These are phyloP conservation scores for Penicillium corylophilum DNA, from an alignment of 2,329 filamentous ascomycete species.

Conservation along the genomic window DNA sequence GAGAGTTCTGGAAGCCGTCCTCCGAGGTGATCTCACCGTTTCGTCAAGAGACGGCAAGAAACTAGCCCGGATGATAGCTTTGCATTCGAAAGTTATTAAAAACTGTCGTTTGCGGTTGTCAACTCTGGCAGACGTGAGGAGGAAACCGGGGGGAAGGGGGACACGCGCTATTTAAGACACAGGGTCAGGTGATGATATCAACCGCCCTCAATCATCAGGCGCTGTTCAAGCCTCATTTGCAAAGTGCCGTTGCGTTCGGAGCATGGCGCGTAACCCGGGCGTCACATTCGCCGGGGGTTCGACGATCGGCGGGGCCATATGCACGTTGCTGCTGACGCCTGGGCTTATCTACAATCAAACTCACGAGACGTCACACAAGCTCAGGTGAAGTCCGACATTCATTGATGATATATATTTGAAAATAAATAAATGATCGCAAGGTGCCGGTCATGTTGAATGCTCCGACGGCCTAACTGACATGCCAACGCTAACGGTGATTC, in stretches of 20 bases:
- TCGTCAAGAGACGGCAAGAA: conserved; percentile 34
- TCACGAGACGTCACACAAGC: background rate
- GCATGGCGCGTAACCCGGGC: conserved; percentile 12
- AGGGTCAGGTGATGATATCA: conserved; percentile 32
- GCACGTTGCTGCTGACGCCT: conserved; percentile 2
- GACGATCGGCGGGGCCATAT: conserved; percentile 14
- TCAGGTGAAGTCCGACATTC: background rate
- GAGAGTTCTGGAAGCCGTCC: conserved; percentile 56
- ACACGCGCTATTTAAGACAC: conserved; percentile 29
- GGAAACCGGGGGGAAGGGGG: conserved; percentile 44
- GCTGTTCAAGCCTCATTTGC: background rate
- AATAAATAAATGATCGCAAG: background rate
- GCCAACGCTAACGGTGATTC: background rate
- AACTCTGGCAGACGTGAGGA: conserved; percentile 48
- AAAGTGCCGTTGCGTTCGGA: conserved; percentile 2
- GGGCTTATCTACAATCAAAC: background rate
- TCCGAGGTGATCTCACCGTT: conserved; percentile 34
- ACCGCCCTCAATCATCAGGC: conserved; percentile 16
- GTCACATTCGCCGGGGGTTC: conserved; percentile 10
- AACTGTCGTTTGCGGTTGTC: conserved; percentile 36
- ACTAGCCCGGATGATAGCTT: conserved; percentile 32
- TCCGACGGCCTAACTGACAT: background rate
- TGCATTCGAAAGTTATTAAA: conserved; percentile 50
- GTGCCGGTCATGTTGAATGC: conserved; percentile 8
- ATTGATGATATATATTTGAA: background rate